phyloP scores from a whole-genome alignment of 1,139 yeast species.

The Blastobotrys buckinghamii region DNA sequence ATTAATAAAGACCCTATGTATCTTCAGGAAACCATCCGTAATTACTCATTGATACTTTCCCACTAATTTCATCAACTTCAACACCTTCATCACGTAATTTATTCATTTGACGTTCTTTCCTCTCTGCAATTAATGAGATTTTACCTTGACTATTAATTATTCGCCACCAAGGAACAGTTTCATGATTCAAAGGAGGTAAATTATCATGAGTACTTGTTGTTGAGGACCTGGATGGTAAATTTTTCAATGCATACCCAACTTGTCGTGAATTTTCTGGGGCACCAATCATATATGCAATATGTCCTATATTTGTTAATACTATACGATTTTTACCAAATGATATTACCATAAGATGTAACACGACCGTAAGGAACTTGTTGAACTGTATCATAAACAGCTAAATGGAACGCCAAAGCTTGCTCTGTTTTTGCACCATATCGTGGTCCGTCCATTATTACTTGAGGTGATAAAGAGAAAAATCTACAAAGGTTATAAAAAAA shows the following conservation, averaged over 20 bases:
- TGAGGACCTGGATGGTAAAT: conserved; percentile 32
- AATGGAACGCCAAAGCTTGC: conserved; percentile 53
- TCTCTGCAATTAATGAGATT: conserved; percentile 40
- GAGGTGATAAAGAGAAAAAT: no score
- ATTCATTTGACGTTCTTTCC: conserved; percentile 45
- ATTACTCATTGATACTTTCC: conserved; percentile 40
- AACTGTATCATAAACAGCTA: conserved; percentile 54
- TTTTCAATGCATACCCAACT: conserved; percentile 66
- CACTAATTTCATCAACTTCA: conserved; percentile 33
- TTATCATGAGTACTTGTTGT: conserved; percentile 10
- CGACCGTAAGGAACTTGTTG: conserved; percentile 55
- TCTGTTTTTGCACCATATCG: conserved; percentile 32
- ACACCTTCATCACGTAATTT: conserved; percentile 47
- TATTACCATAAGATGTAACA: conserved; percentile 59
- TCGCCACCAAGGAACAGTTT: conserved; percentile 75
- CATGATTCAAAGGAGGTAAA: conserved; percentile 28
- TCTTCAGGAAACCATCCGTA: conserved; percentile 68
- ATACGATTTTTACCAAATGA: conserved; percentile 10
- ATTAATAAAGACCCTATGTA: conserved; percentile 6
- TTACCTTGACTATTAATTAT: conserved; percentile 58
- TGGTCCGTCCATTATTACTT: neutral
- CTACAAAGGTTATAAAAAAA: neutral
- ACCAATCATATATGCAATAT: conserved; percentile 57
- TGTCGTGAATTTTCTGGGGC: conserved; percentile 65
- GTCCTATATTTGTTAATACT: conserved; percentile 36